phyloP scores from a whole-genome alignment of 176 grass and related monocot species.

The Oropetium thomaeum region DNA sequence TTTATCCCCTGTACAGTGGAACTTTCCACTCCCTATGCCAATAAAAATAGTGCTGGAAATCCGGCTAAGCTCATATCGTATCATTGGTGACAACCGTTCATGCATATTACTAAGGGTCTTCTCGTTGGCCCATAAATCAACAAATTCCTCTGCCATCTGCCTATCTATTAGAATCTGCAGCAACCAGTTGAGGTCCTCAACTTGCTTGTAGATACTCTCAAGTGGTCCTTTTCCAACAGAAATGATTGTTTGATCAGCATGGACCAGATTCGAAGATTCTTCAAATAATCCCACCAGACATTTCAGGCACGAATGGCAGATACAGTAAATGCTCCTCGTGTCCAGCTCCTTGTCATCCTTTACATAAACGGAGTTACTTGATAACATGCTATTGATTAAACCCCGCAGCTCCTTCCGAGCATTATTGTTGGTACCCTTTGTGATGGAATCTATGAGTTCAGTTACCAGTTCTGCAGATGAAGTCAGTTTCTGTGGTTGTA shows the following conservation, averaged over 20 bases:
- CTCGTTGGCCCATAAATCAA: slow-evolving; percentile 62
- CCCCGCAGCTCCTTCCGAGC: slow-evolving; percentile 64
- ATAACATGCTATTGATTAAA: slow-evolving; percentile 66
- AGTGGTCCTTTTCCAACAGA: slow-evolving; percentile 47
- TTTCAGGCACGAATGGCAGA: slow-evolving; percentile 71
- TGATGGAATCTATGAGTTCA: slow-evolving; percentile 67
- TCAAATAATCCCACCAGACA: slow-evolving; percentile 69
- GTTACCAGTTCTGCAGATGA: slow-evolving; percentile 53
- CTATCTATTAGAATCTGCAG: slow-evolving; percentile 71
- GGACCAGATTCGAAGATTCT: slow-evolving; percentile 41
- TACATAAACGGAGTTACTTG: slow-evolving; percentile 55
- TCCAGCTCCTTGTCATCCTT: slow-evolving; percentile 53
- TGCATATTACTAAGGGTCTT: slow-evolving; percentile 51
- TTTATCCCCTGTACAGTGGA: slow-evolving; percentile 52
- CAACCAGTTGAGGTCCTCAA: slow-evolving; percentile 81
- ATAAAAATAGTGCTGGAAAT: slow-evolving; percentile 77
- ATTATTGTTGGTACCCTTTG: slow-evolving; percentile 66
- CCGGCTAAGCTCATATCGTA: slow-evolving; percentile 69
- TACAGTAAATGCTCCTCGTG: slow-evolving; percentile 57
- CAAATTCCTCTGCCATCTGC: slow-evolving; percentile 81
- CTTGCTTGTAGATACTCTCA: slow-evolving; percentile 63
- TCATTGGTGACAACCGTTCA: slow-evolving; percentile 56
- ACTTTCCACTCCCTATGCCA: slow-evolving; percentile 60
- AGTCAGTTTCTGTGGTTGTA: slow-evolving; percentile 37
- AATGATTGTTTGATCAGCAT: slow-evolving; percentile 24